Evolutionary conservation across 345 rosid species (phyloP), one percentile per base, ranked within the genome.

Genomic region (Eucalyptus marginata): DNA sequence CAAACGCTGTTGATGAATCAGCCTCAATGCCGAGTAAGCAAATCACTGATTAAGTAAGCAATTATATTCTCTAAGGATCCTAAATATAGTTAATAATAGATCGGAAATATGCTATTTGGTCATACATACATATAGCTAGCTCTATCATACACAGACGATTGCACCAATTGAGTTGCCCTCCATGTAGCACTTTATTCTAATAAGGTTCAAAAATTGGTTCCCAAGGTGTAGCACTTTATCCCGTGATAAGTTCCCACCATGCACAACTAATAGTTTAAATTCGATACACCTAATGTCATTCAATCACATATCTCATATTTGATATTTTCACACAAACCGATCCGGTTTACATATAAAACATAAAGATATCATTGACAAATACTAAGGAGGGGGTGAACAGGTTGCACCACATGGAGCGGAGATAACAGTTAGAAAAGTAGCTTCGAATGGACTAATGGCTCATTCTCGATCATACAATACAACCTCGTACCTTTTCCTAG

Each of bases 71-170:
- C 40, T 31, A 15, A 0, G 22, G 79, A 66, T n/a, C 20, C 33
- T 14, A n/a, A 14, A 8, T 7, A 16, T 64, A n/a, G 8, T 29
- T n/a, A 64, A 64, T n/a, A 13, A 13, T 64, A 0, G 3, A 29
- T 14, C 4, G 0, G 10, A 14, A 31, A 7, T n/a, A n/a, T 29
- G 71, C 17, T 29, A 7, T n/a, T 64, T 1, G 0, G 9, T 64
- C 36, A 59, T 27, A 0, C 15, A 27, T 25, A 56, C 4, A 59
- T 59, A 58, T 24, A 52, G n/a, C 71, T 29, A 29, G 29, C 5
- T 14, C 71, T 15, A 62, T 0, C 18, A 62, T 59, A 59, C 31
- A 59, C 1, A 62, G 0, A n/a, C 1, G 33, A 62, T 62, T 16
- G 17, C 71, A 29, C 54, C 54, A 62, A 10, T 29, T 29, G 15